These are phyloP conservation scores for Candida glucosophila DNA, from an alignment of 1,139 yeast species.

Conservation along the genomic window DNA sequence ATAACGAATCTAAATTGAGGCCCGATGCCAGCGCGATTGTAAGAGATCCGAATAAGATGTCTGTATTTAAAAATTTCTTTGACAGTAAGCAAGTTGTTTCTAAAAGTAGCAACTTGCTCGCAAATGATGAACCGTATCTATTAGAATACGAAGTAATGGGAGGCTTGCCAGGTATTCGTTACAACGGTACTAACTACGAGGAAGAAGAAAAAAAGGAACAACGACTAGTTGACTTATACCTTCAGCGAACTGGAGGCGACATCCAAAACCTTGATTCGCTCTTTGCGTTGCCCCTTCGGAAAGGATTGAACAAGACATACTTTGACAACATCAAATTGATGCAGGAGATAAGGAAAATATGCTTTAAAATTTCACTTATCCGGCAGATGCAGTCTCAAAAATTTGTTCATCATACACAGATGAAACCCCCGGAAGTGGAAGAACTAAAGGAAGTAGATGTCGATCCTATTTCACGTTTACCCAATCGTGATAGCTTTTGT, in stretches of 20 bases:
- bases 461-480: conserved; percentile 70
- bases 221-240: conserved; percentile 27
- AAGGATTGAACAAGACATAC: conserved; percentile 56
- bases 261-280: conserved; percentile 18
- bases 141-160: conserved; percentile 81
- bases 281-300: conserved; percentile 28
- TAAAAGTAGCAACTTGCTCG: conserved; percentile 38
- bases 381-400: conserved; percentile 87
- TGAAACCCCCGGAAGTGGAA: conserved; percentile 62
- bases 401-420: conserved; percentile 65
- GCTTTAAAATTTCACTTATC: conserved; percentile 82
- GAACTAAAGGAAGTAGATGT: conserved; percentile 60
- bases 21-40: conserved; percentile 61
- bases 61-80: conserved; percentile 40
- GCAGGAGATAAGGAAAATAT: conserved; percentile 80
- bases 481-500: conserved; percentile 53
- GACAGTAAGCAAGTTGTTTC: conserved; percentile 34
- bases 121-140: conserved; percentile 59
- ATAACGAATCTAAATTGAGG: conserved; percentile 46
- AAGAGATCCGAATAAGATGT: conserved; percentile 55
- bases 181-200: conserved; percentile 41
- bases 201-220: conserved; percentile 44
- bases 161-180: conserved; percentile 63
- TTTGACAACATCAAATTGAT: conserved; percentile 64
- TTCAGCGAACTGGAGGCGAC: conserved; percentile 23